Evolutionary conservation across 495 filamentous ascomycete species (phyloP), one percentile per base, ranked within the genome.

Genomic region (Cenococcum geophilum): DNA sequence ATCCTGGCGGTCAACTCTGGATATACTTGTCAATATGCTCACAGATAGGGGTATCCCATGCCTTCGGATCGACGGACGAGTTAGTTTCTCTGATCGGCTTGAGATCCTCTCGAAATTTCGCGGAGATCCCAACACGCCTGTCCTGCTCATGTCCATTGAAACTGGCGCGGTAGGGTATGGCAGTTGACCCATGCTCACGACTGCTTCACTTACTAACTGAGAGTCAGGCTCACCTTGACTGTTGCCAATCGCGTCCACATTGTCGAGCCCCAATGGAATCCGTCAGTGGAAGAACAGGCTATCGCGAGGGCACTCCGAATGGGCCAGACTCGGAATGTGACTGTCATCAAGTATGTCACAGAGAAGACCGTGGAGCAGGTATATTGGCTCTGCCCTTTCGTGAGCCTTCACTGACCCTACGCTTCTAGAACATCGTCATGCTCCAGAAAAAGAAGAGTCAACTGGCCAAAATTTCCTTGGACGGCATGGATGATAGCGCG

Each of bases 261-360:
- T 32, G 60, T 72, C 22, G 70, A 72, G 62, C 71, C 70, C 42
- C 71, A 73, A 49, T 73, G 71, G 71, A 73, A 73, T 45, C 71
- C 71, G 4, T 64, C 60, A 43, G 68, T 73, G 10, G 71, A 73
- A 58, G 62, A 52, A 12, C 71, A 73, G 49, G 71, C 71, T 20
- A 63, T 65, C 12, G 70, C 55, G 12, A 61, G 71, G 1, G 69
- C 65, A 1, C 35, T 68, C 20, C 49, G 71, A 25, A 34, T 71
- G 14, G 70, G 68, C 5, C 60, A 63, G 35, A 55, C 51, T 20
- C 23, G 58, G 20, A 40, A 23, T n/a, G 60, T 63, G 6, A 55
- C 49, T 22, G 55, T 63, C n/a, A 58, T 55, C 8, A 54, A 55
- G 27, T 63, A 63, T 22, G 22, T 63, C 12, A 47, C 53, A 18